These are phyloP conservation scores for Penicillium longicatenatum DNA, from an alignment of 495 filamentous ascomycete genomes.

Conservation along the genomic window DNA sequence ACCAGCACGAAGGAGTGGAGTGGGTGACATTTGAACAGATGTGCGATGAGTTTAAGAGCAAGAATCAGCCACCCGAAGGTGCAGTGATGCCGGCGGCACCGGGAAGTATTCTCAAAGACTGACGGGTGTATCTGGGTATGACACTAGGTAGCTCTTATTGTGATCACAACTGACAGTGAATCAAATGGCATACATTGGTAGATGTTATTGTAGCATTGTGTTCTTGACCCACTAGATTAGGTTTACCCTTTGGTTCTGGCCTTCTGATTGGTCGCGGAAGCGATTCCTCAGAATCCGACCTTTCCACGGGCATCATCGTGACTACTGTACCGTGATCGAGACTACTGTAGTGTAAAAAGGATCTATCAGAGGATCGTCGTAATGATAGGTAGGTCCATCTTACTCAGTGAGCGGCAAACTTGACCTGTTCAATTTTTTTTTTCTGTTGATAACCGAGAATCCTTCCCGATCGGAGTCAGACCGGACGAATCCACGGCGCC, in stretches of 20 bases:
- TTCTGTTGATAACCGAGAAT: background rate
- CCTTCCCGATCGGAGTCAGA: background rate
- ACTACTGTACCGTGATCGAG: background rate
- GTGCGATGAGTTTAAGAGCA: slow-evolving; percentile 68
- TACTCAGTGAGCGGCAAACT: too few relatives aligned
- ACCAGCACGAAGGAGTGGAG: slow-evolving; percentile 52
- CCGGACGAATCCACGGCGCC: background rate
- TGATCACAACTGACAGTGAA: too few relatives aligned
- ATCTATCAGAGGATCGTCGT: too few relatives aligned
- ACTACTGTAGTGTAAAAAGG: too few relatives aligned
- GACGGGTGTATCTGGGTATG: background rate
- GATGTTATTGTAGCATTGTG: too few relatives aligned
- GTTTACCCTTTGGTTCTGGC: background rate
- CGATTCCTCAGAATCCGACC: background rate
- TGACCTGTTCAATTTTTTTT: background rate
- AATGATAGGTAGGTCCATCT: too few relatives aligned
- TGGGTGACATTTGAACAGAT: slow-evolving; percentile 75
- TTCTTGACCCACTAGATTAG: background rate
- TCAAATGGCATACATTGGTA: too few relatives aligned
- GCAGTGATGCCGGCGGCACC: slow-evolving; percentile 64
- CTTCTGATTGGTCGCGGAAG: background rate
- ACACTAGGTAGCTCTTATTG: background rate
- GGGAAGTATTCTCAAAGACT: background rate
- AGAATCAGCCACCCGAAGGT: slow-evolving; percentile 64
- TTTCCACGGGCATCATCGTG: background rate